phyloP scores from a whole-genome alignment of 176 grass and related monocot species.

The Eragrostis curvula region DNA sequence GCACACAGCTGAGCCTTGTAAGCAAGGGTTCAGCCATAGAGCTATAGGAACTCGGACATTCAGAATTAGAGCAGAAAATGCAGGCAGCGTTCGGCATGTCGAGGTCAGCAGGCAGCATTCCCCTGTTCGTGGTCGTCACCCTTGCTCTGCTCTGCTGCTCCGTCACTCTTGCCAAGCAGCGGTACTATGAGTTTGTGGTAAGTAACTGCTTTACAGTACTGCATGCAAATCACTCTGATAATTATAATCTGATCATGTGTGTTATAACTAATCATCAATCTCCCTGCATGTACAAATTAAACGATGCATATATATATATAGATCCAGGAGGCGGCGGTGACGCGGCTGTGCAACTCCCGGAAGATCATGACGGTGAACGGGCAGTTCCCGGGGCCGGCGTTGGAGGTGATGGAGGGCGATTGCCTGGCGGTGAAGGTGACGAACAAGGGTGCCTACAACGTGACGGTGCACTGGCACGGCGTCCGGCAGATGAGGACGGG shows the following conservation, averaged over 20 bases:
- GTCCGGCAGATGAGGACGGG: slow-evolving; percentile 81
- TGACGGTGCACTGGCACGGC: slow-evolving; percentile 81
- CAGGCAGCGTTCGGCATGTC: neutral
- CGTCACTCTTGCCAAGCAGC: slow-evolving; percentile 43
- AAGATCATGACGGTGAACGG: slow-evolving; percentile 75
- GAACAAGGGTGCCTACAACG: slow-evolving; percentile 71
- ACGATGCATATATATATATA: slow-evolving; percentile 12
- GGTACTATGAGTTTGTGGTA: slow-evolving; percentile 78
- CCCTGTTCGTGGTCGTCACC: neutral
- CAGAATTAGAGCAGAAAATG: neutral
- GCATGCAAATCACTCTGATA: neutral
- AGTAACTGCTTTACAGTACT: neutral
- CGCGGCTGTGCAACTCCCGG: slow-evolving; percentile 67
- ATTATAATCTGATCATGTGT: no score
- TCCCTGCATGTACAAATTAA: no score
- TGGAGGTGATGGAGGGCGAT: slow-evolving; percentile 77
- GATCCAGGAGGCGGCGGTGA: slow-evolving; percentile 74
- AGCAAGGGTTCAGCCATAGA: neutral
- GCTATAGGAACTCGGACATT: neutral
- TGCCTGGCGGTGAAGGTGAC: slow-evolving; percentile 49
- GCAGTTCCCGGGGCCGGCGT: slow-evolving; percentile 70
- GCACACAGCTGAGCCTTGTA: neutral
- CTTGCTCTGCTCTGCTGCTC: slow-evolving; percentile 25
- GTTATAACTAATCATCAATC: no score
- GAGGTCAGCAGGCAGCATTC: neutral